Percentiles rank a stretch among this genome's conserved stretches.
Evolutionary conservation across 768 basidiomycete genomes (phyloP).

Genomic region (Holtermanniella nyarrowii): DNA sequence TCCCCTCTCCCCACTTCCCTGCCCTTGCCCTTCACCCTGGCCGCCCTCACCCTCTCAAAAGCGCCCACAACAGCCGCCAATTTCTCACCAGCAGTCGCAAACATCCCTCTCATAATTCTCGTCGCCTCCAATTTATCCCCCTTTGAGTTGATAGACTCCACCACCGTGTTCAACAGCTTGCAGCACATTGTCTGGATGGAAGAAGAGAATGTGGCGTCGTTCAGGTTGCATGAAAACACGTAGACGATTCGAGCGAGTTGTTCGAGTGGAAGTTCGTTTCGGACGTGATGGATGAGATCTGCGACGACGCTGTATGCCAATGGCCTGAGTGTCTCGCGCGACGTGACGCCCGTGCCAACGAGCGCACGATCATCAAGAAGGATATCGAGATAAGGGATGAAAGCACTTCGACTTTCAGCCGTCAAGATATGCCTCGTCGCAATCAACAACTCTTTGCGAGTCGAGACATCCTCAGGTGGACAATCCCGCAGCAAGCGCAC

Average conservation of each 20-base stretch:
- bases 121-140: slow-evolving; percentile 60
- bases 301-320: slow-evolving; percentile 78
- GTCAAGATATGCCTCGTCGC: slow-evolving; percentile 82
- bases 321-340: slow-evolving; percentile 74
- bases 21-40: slow-evolving; percentile 36
- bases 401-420: slow-evolving; percentile 63
- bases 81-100: slow-evolving; percentile 74
- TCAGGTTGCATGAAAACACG: slow-evolving; percentile 76
- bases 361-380: slow-evolving; percentile 83
- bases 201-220: slow-evolving; percentile 70
- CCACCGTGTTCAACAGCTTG: slow-evolving; percentile 82
- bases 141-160: slow-evolving; percentile 70
- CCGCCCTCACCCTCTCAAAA: slow-evolving; percentile 30
- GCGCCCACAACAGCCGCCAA: slow-evolving; percentile 60
- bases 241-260: slow-evolving; percentile 71
- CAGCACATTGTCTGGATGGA: slow-evolving; percentile 80
- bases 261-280: slow-evolving; percentile 62
- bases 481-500: slow-evolving; percentile 88
- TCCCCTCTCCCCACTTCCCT: slow-evolving; percentile 43
- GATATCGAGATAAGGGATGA: slow-evolving; percentile 75
- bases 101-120: slow-evolving; percentile 59
- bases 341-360: slow-evolving; percentile 70
- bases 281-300: slow-evolving; percentile 85
- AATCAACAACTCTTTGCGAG: slow-evolving; percentile 82
- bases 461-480: slow-evolving; percentile 67